These are phyloP conservation scores for Xanthoconium purpureum DNA, from an alignment of 768 basidiomycete genomes.

Conservation along the genomic window DNA sequence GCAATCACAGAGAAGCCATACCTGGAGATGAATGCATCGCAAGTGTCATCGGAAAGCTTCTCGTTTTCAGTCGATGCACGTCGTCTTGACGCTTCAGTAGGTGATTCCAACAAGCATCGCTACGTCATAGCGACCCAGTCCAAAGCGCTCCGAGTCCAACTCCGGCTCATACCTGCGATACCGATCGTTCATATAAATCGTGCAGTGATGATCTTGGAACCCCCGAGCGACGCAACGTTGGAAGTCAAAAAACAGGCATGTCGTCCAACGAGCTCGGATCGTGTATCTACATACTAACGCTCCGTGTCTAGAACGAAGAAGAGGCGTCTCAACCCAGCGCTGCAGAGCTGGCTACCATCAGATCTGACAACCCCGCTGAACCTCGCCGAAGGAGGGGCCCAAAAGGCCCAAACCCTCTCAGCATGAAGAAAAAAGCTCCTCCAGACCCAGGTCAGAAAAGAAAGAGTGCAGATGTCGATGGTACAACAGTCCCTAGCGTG, in stretches of 20 bases:
- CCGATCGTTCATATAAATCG: slow-evolving; percentile 91
- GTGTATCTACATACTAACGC: background rate
- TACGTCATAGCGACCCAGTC: slow-evolving; percentile 90
- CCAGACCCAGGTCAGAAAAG: slow-evolving; percentile 19
- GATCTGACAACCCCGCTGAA: slow-evolving; percentile 31
- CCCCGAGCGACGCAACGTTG: slow-evolving; percentile 77
- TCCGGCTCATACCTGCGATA: slow-evolving; percentile 77
- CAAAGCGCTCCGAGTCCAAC: slow-evolving; percentile 58
- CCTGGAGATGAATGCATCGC: slow-evolving; percentile 78
- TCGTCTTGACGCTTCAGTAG: slow-evolving; percentile 35
- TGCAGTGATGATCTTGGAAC: slow-evolving; percentile 90
- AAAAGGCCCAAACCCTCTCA: slow-evolving; percentile 90
- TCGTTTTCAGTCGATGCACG: background rate
- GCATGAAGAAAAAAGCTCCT: slow-evolving; percentile 77
- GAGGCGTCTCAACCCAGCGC: slow-evolving; percentile 50
- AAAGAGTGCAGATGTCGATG: background rate
- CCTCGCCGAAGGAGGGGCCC: slow-evolving; percentile 63
- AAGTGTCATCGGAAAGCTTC: slow-evolving; percentile 66
- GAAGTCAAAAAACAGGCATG: slow-evolving; percentile 60
- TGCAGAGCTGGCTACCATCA: slow-evolving; percentile 46
- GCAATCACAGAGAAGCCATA: slow-evolving; percentile 91
- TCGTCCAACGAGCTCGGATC: background rate
- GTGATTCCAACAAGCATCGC: slow-evolving; percentile 84
- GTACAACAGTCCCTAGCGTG: fast-evolving
- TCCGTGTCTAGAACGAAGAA: slow-evolving; percentile 56